These are phyloP conservation scores for Suillus fuscotomentosus DNA, from an alignment of 768 basidiomycete genomes.

Conservation along the genomic window DNA sequence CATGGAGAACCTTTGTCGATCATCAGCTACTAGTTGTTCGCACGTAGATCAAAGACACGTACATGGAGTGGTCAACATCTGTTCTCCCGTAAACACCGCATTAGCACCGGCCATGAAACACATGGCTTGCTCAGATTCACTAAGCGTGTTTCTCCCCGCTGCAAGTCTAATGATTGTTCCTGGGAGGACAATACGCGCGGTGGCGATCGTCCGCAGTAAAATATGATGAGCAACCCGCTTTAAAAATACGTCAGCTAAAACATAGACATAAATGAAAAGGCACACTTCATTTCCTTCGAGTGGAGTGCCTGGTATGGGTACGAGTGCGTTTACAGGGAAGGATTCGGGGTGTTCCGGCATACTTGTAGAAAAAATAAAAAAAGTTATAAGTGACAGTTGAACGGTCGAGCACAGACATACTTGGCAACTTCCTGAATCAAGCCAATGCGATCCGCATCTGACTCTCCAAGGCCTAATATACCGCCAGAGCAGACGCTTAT, in stretches of 20 bases:
- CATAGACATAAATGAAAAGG: neutral
- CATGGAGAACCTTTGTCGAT: conserved; percentile 72
- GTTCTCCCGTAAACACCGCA: conserved; percentile 97
- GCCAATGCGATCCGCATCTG: conserved; percentile 86
- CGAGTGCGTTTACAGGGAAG: conserved; percentile 97
- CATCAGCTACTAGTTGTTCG: conserved; percentile 7
- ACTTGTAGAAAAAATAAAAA: conserved; percentile 36
- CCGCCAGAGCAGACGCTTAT: conserved; percentile 98
- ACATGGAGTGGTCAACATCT: conserved; percentile 98
- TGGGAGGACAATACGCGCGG: conserved; percentile 89
- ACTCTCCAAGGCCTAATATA: conserved; percentile 91
- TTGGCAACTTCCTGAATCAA: conserved; percentile 92
- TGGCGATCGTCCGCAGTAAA: conserved; percentile 91
- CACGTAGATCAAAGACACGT: conserved; percentile 31
- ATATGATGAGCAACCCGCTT: conserved; percentile 82
- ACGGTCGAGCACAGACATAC: conserved; percentile 42
- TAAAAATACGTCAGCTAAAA: conserved; percentile 14
- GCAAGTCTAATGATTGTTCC: conserved; percentile 93
- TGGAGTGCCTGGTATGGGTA: conserved; percentile 94
- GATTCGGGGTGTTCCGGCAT: conserved; percentile 98
- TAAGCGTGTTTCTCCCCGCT: conserved; percentile 86
- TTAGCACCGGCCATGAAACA: conserved; percentile 99
- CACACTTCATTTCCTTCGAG: conserved; percentile 85
- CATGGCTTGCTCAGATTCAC: conserved; percentile 93
- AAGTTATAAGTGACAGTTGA: conserved; percentile 6